Evolutionary conservation across 2,329 filamentous ascomycete species (phyloP).

Genomic region (Dothideomycetidae sp.): DNA sequence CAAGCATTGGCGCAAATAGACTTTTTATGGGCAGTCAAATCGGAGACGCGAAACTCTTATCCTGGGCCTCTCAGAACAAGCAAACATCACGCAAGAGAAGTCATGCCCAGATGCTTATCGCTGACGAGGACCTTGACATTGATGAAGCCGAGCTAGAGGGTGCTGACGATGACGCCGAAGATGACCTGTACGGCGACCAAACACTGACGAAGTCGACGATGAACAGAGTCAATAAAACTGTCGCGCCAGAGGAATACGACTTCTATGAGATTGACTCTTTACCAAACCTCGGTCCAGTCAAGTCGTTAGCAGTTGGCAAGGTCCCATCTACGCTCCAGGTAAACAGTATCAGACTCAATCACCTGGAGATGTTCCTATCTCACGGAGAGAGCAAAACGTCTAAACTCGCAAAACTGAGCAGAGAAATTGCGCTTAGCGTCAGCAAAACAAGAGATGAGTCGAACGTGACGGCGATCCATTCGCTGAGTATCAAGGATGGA

Average conservation of each 20-base stretch:
- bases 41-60: slow-evolving; percentile 65
- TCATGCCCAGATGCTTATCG: slow-evolving; percentile 43
- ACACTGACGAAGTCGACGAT: slow-evolving; percentile 26
- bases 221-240: slow-evolving; percentile 24
- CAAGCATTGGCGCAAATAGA: slow-evolving; percentile 50
- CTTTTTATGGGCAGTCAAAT: slow-evolving; percentile 80
- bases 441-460: slow-evolving; percentile 58
- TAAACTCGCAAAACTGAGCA: slow-evolving; percentile 61
- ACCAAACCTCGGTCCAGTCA: slow-evolving; percentile 65
- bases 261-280: slow-evolving; percentile 69
- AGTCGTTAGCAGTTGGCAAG: slow-evolving; percentile 56
- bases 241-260: slow-evolving; percentile 48
- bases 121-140: slow-evolving; percentile 30
- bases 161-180: slow-evolving; percentile 42
- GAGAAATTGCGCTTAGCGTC: slow-evolving; percentile 59
- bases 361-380: slow-evolving; percentile 40
- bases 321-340: slow-evolving; percentile 25
- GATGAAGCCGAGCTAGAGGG: slow-evolving; percentile 46
- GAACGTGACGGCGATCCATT: slow-evolving; percentile 66
- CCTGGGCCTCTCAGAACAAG: slow-evolving; percentile 56
- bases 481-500: slow-evolving; percentile 35
- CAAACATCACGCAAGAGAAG: slow-evolving; percentile 49
- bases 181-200: slow-evolving; percentile 52
- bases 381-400: slow-evolving; percentile 53
- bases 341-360: slow-evolving; percentile 7